These are phyloP conservation scores for Boletus rubropictus DNA, from an alignment of 768 basidiomycete genomes.

Conservation along the genomic window DNA sequence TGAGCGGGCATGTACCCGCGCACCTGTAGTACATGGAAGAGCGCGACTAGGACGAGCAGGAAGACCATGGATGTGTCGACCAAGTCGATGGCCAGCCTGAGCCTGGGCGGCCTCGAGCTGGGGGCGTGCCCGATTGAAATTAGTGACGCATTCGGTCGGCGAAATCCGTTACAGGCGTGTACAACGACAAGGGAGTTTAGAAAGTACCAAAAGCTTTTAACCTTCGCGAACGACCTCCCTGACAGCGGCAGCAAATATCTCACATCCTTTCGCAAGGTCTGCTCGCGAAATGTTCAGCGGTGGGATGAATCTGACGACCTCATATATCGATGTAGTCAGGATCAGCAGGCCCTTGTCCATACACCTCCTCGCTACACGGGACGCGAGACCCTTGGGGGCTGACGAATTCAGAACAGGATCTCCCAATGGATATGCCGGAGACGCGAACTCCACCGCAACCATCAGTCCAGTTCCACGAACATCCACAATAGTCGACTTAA, in stretches of 20 bases:
- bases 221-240: slow-evolving; percentile 56
- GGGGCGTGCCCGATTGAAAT: not conserved
- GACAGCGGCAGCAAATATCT: slow-evolving; percentile 65
- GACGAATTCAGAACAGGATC: slow-evolving; percentile 38
- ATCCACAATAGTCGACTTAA: slow-evolving; percentile 66
- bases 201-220: not conserved
- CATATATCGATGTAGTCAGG: slow-evolving; percentile 84
- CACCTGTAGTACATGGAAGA: slow-evolving; percentile 9
- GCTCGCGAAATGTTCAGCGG: slow-evolving; percentile 73
- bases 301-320: slow-evolving; percentile 90
- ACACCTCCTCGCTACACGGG: slow-evolving; percentile 70
- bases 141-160: slow-evolving; percentile 4
- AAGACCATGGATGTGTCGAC: slow-evolving; percentile 18
- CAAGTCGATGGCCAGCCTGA: slow-evolving; percentile 1
- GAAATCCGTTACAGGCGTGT: not conserved
- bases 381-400: slow-evolving; percentile 53
- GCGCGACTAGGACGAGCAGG: slow-evolving; percentile 4
- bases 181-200: not conserved
- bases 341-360: slow-evolving; percentile 82
- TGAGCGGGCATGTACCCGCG: slow-evolving; percentile 65
- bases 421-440: slow-evolving; percentile 48
- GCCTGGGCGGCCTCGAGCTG: slow-evolving; percentile 3
- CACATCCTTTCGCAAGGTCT: slow-evolving; percentile 66
- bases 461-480: slow-evolving; percentile 87
- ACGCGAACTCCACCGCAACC: slow-evolving; percentile 76